These are phyloP conservation scores for Neofusicoccum kwambonambiense DNA, from an alignment of 2,329 filamentous ascomycete genomes.

Conservation along the genomic window DNA sequence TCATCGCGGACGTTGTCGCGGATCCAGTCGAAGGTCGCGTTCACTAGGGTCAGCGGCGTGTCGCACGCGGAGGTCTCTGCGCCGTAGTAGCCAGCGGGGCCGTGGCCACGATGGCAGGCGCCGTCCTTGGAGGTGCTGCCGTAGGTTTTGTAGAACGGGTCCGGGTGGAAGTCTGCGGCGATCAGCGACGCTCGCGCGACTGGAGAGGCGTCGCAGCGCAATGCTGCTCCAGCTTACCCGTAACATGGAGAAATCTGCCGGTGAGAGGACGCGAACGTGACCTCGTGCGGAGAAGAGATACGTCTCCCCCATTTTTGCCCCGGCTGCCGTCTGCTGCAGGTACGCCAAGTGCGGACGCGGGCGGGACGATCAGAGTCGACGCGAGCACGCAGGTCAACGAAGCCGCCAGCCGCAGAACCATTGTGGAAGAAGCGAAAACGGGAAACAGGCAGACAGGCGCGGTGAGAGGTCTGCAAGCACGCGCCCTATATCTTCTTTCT, in stretches of 20 bases:
- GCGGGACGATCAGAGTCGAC: constrained; percentile 24
- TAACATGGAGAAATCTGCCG: constrained; percentile 83
- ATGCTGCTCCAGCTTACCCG: constrained; percentile 55
- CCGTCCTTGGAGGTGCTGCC: constrained; percentile 66
- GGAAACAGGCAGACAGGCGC: not conserved
- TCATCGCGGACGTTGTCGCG: constrained; percentile 70
- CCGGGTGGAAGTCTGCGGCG: constrained; percentile 81
- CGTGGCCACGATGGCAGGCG: constrained; percentile 77
- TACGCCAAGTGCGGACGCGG: not conserved
- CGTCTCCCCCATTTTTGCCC: constrained; percentile 1
- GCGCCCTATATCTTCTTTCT: constrained; percentile 4
- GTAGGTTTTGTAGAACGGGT: constrained; percentile 79
- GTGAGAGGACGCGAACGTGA: constrained; percentile 20
- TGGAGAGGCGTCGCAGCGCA: not conserved
- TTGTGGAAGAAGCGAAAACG: constrained; percentile 19
- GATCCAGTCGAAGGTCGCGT: constrained; percentile 91
- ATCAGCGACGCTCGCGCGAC: constrained; percentile 8
- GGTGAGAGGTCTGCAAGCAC: not conserved
- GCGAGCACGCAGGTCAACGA: constrained; percentile 28
- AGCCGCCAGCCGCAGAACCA: constrained; percentile 27
- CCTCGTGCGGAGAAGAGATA: not conserved
- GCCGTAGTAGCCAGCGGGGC: constrained; percentile 77
- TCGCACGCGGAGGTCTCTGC: constrained; percentile 88
- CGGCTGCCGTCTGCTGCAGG: constrained; percentile 7
- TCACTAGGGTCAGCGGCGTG: constrained; percentile 73